phyloP scores from a whole-genome alignment of 1,284 basidiomycete species.

The Ganoderma resinaceum region DNA sequence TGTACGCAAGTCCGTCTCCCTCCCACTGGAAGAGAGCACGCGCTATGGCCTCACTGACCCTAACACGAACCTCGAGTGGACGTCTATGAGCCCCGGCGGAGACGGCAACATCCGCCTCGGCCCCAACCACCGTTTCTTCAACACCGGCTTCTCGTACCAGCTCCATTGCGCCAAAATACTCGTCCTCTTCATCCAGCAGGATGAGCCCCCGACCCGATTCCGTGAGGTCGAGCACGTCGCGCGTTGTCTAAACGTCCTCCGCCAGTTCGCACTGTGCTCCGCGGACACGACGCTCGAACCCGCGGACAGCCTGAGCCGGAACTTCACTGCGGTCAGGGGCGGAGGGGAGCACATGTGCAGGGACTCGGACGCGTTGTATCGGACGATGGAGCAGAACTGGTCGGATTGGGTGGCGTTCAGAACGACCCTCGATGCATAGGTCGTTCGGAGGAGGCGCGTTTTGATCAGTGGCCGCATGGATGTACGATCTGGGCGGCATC shows the following conservation, averaged over 20 bases:
- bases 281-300: slow-evolving; percentile 45
- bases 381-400: slow-evolving; percentile 30
- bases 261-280: slow-evolving; percentile 43
- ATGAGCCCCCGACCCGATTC: slow-evolving; percentile 13
- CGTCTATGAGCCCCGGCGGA: slow-evolving; percentile 27
- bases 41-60: slow-evolving; percentile 21
- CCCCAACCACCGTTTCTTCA: slow-evolving; percentile 33
- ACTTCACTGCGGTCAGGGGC: slow-evolving; percentile 20
- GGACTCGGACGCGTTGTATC: slow-evolving; percentile 26
- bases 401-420: slow-evolving; percentile 24
- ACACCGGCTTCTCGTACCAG: slow-evolving; percentile 33
- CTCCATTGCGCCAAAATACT: slow-evolving; percentile 35
- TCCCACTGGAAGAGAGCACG: slow-evolving; percentile 29
- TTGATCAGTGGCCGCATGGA: background rate
- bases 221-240: slow-evolving; percentile 21
- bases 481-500: background rate
- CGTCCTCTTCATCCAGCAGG: slow-evolving; percentile 25
- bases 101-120: slow-evolving; percentile 35
- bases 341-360: slow-evolving; percentile 24
- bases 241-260: slow-evolving; percentile 36
- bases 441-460: background rate
- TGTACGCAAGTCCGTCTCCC: slow-evolving; percentile 5
- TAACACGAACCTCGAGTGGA: slow-evolving; percentile 28
- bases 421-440: slow-evolving; percentile 5
- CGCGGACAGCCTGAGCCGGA: slow-evolving; percentile 26